Evolutionary conservation across 2,329 filamentous ascomycete genomes (phyloP).

Genomic region (Colletotrichum kahawae): DNA sequence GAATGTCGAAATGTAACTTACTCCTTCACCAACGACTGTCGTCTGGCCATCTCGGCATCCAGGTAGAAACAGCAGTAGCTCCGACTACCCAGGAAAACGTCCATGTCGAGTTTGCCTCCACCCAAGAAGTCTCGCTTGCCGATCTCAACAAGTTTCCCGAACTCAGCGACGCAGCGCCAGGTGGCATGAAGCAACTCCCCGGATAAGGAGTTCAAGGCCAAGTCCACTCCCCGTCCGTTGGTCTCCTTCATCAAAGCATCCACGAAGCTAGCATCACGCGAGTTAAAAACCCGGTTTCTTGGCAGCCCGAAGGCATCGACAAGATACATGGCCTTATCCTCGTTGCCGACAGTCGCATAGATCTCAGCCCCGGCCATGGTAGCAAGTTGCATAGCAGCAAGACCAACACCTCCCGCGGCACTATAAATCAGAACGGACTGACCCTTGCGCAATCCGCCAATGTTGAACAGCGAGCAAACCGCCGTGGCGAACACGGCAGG

Average conservation of each 20-base stretch:
- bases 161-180: slow-evolving; percentile 38
- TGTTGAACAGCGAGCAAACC: slow-evolving; percentile 21
- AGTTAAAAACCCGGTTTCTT: slow-evolving; percentile 29
- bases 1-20: slow-evolving; percentile 42
- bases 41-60: not conserved
- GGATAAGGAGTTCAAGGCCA: slow-evolving; percentile 34
- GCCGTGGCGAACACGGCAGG: slow-evolving; percentile 35
- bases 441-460: slow-evolving; percentile 24
- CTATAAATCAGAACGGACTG: slow-evolving; percentile 24
- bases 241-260: slow-evolving; percentile 28
- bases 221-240: slow-evolving; percentile 31
- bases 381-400: not conserved
- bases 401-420: not conserved
- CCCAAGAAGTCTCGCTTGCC: slow-evolving; percentile 37
- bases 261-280: slow-evolving; percentile 28
- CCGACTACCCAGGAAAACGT: slow-evolving; percentile 42
- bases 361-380: not conserved
- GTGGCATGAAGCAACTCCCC: slow-evolving; percentile 35
- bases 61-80: slow-evolving; percentile 40
- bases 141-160: slow-evolving; percentile 40
- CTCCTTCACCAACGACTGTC: not conserved
- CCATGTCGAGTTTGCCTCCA: slow-evolving; percentile 47
- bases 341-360: slow-evolving; percentile 29
- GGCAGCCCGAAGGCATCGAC: slow-evolving; percentile 20
- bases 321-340: slow-evolving; percentile 32